Evolutionary conservation across 768 basidiomycete species (phyloP), one percentile per base, ranked within the genome.

Genomic region (Leccinum barrowsii): DNA sequence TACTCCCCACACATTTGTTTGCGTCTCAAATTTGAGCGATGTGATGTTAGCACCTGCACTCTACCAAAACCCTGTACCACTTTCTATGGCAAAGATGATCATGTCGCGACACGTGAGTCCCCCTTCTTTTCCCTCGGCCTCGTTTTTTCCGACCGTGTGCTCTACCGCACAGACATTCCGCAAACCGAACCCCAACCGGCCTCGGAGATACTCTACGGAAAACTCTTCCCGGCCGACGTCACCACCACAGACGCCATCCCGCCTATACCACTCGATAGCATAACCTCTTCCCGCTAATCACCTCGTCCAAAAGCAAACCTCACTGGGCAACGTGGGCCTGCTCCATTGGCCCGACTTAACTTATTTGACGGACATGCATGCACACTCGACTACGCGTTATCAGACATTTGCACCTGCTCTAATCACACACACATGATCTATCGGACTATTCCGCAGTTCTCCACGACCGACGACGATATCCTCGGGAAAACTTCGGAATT

Each of bases 61-160:
- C 17, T 80, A 81, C 54, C 73, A 79, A 59, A 76, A 63, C 56
- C 75, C 75, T 52, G 70, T 74, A 37, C 79, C 79, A 49, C 62
- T 77, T 44, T 80, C 80, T 7, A 81, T 81, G 79, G 79, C 79
- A 34, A 80, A 80, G 66, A 75, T 80, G 58, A 80, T 80, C 61
- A 80, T 80, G 80, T 80, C 79, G 28, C 77, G 79, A 67, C 79
- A 80, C 70, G 79, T 81, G 64, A 48, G 79, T 66, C 26, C 8
- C 32, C 10, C 24, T 55, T 46, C 55, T 26, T 50, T 47, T n/a
- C 58, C 26, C 7, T 60, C 44, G 44, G 40, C 58, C 40, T 24
- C 22, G 17, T 21, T 2, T 8, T 8, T 8, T 34, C 15, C 62
- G 64, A 35, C 64, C 37, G 1, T 34, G 28, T 50, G 5, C 19